Base-by-base conservation (phyloP, 2,329 filamentous ascomycete species). In the Clarireedia homoeocarpa region DNA sequence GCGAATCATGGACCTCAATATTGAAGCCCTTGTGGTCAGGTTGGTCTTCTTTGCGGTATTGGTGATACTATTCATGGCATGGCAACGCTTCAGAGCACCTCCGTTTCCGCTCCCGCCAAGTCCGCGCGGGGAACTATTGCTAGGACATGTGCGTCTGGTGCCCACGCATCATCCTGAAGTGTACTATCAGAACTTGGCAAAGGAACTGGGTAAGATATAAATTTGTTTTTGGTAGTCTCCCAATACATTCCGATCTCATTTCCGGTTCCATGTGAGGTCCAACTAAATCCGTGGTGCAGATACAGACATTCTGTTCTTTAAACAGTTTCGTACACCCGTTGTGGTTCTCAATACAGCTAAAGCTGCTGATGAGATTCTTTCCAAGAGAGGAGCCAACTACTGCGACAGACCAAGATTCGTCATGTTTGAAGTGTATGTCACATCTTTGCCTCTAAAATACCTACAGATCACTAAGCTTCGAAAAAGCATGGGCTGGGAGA, bases 391-490 rank as follows among this genome's bases (percentile, higher is more conserved):
- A 1, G 68, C 68, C 57, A 77, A 75, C 57, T 77, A 75, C 59
- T 68, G 67, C 34, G 73, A 75, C 59, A 62, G 75, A 2, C 75
- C 75, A 7, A 70, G 72, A n/a, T 77, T 78, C 59, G 70, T 72
- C 15, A 38, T 64, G 6, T 62, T 64, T 49, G 63, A 65, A 47
- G 60, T 61, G 60, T 64, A 49, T 45, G 53, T 12, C 5, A 20
- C 15, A 20, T 20, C 20, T 38, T 30, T 23, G 17, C 44, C 26
- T 5, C 27, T 46, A 15, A 15, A 12, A 17, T 40, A 14, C 12
- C 20, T 20, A n/a, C 38, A 15, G 5, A 15, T 40, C 17, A 14
- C 38, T 40, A 14, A 38, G n/a, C 38, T 26, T 7, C 20, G 3
- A 15, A 39, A 39, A 6, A 54, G 52, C 27, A 62, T 64, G 59